Percentiles rank a stretch among this genome's conserved stretches.
Conservation (phyloP, 2,329 filamentous ascomycete genomes). For the Onygenales sp. region DNA sequence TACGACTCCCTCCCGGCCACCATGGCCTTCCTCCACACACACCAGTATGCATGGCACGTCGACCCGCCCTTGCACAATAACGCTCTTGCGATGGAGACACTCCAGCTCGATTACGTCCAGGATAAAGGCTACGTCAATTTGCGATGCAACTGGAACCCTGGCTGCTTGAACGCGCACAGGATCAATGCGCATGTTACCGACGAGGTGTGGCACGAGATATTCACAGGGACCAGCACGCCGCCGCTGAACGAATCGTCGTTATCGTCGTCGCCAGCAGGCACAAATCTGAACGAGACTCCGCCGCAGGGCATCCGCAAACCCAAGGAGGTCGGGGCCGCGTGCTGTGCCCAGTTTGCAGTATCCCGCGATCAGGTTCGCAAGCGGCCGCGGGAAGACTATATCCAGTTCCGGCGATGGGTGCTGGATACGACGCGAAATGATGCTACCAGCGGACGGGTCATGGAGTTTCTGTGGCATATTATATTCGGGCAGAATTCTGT, state of each 20-base stretch:
- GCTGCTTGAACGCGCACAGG: conserved; percentile 31
- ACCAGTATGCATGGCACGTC: conserved; percentile 42
- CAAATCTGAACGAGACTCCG: background rate
- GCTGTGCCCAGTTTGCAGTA: conserved; percentile 53
- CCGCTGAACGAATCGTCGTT: background rate
- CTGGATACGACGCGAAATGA: conserved; percentile 43
- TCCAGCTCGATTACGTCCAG: conserved; percentile 38
- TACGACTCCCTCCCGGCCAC: conserved; percentile 39
- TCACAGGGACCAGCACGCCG: conserved; percentile 20
- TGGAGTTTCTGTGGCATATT: conserved; percentile 54
- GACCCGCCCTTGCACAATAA: conserved; percentile 39
- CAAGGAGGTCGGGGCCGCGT: conserved; percentile 40
- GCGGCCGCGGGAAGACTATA: conserved; percentile 40
- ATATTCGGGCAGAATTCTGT: conserved; percentile 27
- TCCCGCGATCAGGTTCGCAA: conserved; percentile 40
- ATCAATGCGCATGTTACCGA: conserved; percentile 16
- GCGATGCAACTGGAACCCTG: conserved; percentile 44
- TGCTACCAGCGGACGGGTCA: conserved; percentile 43
- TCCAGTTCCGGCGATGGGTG: conserved; percentile 46
- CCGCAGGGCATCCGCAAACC: conserved; percentile 17
- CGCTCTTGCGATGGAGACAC: conserved; percentile 35
- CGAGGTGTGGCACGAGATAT: conserved; percentile 19
- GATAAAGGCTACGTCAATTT: conserved; percentile 46
- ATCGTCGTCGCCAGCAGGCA: background rate
- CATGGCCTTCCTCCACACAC: conserved; percentile 37